These are phyloP conservation scores for Saccharomycopsis sp. DNA, from an alignment of 805 yeast species.

Conservation along the genomic window DNA sequence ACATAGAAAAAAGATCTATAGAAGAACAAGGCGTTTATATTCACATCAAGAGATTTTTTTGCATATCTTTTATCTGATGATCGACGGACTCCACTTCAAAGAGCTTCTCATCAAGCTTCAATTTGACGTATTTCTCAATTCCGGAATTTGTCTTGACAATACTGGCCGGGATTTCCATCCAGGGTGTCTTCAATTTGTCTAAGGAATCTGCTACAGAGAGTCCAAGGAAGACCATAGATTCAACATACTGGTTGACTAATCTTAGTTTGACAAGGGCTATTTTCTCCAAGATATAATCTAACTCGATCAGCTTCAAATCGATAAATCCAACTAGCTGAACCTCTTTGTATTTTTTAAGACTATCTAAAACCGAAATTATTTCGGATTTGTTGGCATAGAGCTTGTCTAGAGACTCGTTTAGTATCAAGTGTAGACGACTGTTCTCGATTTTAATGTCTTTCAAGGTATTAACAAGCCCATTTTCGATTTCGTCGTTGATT, in stretches of 20 bases:
- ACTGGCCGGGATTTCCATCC: not conserved
- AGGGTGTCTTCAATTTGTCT: not conserved
- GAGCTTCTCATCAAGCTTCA: not conserved
- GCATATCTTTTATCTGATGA: conserved; percentile 10
- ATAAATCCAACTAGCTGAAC: not conserved
- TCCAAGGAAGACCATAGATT: not conserved
- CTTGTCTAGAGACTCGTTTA: not conserved
- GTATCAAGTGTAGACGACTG: not conserved
- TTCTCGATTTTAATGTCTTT: conserved; percentile 13
- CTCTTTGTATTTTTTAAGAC: conserved; percentile 8
- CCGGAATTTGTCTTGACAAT: not conserved
- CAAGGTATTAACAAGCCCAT: conserved; percentile 3
- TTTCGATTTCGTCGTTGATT: conserved; percentile 15
- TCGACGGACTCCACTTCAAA: conserved; percentile 10
- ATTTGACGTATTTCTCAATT: not conserved
- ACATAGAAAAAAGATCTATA: not conserved
- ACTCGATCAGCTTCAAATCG: conserved; percentile 2
- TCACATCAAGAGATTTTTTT: conserved; percentile 3
- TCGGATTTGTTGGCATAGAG: conserved; percentile 6
- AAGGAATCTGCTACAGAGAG: not conserved
- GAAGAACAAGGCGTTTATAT: not conserved
- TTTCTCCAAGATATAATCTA: conserved; percentile 1
- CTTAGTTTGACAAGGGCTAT: not conserved
- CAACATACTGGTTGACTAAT: not conserved
- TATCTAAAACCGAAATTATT: conserved; percentile 5